Evolutionary conservation across 2,329 filamentous ascomycete species (phyloP), one percentile per base, ranked within the genome.

Genomic region (Chaetomiaceae sp.): DNA sequence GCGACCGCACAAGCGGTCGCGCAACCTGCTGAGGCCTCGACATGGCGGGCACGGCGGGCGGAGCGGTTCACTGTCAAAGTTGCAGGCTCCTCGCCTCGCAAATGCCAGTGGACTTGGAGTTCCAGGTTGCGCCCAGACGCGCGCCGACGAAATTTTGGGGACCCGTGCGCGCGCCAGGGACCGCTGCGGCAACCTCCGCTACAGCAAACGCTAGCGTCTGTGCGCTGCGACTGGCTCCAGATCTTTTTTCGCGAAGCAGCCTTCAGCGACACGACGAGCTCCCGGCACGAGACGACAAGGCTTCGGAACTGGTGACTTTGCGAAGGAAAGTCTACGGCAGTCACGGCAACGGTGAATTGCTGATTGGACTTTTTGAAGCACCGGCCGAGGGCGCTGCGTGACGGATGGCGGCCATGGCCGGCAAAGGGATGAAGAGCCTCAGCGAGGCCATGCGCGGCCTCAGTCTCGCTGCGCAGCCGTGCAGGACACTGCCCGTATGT

Each of bases 21-120:
- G 68, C 69, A 62, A 75, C 75, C 68, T 75, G 77, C 63, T 76
- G 75, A 62, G 76, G 78, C 64, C 70, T 70, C 63, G 79, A 76
- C 79, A 83, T 83, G 62, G 58, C 60, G 52, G 61, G 51, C 48
- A 42, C 52, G 46, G 44, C 48, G 49, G 42, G 43, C 43, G 57
- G 37, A 39, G 17, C 46, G 38, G 38, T 38, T 35, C 15, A 46
- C 32, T 45, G 45, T 45, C 29, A 29, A 30, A 15, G 39, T 44
- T 41, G n/a, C n/a, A 30, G 42, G 45, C 38, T 40, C 39, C 17
- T 22, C 39, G 37, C 15, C 26, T 12, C 9, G 9, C 19, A 27
- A 15, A 11, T 32, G 32, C 47, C 32, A 46, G 51, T 43, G 44
- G 22, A 22, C 17, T 37, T 22, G 34, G 15, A 30, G 7, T 27